A percentile compares a stretch with the other conserved stretches of the same genome.
Evolutionary conservation across 257 asterid genomes (phyloP).

Genomic region (Cordia subcordata): DNA sequence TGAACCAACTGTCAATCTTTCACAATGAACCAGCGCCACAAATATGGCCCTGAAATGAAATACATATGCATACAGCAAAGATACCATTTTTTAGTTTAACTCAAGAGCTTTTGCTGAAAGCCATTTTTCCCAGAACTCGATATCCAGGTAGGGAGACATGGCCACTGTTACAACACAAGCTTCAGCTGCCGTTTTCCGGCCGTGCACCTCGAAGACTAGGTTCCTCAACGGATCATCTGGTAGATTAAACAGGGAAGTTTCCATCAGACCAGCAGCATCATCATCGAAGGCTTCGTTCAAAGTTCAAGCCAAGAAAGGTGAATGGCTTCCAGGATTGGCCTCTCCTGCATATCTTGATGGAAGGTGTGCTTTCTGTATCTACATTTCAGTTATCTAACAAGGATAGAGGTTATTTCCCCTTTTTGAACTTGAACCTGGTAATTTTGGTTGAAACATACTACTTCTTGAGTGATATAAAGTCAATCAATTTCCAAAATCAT

Average conservation of each 20-base stretch:
- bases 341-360: conserved; percentile 86
- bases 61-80: conserved; percentile 35
- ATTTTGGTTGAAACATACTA: no score
- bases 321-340: conserved; percentile 90
- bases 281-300: conserved; percentile 40
- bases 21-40: conserved; percentile 49
- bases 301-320: conserved; percentile 93
- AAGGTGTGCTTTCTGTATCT: conserved; percentile 38
- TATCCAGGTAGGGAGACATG: conserved; percentile 27
- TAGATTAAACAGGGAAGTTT: conserved; percentile 47
- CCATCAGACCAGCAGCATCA: conserved; percentile 31
- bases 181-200: conserved; percentile 65
- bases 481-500: background rate
- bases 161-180: conserved; percentile 78
- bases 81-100: conserved; percentile 15
- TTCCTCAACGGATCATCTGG: conserved; percentile 66
- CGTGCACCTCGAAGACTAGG: conserved; percentile 47
- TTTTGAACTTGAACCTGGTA: background rate
- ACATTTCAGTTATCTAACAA: background rate
- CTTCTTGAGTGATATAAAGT: background rate
- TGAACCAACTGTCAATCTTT: conserved; percentile 27
- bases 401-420: background rate
- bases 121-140: background rate
- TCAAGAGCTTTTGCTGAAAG: background rate
- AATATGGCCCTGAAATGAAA: conserved; percentile 15